Conservation (phyloP, 2,329 filamentous ascomycete species). For the Botrytis galanthina region DNA sequence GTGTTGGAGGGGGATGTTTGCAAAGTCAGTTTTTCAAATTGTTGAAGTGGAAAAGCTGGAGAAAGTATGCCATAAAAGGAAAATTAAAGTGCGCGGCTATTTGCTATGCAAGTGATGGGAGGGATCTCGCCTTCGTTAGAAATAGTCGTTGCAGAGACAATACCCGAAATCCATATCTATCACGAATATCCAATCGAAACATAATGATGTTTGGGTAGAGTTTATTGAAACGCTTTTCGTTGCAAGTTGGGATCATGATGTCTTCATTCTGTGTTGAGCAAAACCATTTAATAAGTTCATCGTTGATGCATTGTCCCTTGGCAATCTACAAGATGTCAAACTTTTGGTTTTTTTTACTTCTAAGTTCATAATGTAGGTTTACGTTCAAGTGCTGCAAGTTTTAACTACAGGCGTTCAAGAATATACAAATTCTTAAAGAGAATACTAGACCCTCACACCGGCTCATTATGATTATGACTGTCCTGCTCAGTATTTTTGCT, state of each 20-base stretch:
- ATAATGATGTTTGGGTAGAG: neutral
- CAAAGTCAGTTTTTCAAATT: neutral
- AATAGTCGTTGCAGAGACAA: neutral
- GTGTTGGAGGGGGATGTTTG: neutral
- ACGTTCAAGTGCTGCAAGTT: neutral
- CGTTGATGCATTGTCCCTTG: rapidly evolving
- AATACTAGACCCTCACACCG: neutral
- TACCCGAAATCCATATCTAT: neutral
- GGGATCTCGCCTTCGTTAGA: neutral
- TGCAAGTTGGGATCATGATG: neutral
- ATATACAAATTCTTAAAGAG: neutral
- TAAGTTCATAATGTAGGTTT: neutral
- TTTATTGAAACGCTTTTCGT: neutral
- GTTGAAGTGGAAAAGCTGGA: neutral
- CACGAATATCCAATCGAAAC: neutral
- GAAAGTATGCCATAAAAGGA: neutral
- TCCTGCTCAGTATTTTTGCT: neutral
- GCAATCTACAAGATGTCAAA: neutral
- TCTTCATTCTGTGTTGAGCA: neutral
- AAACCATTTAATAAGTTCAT: neutral
- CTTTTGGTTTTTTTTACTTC: neutral
- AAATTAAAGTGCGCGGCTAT: neutral
- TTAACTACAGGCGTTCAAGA: neutral
- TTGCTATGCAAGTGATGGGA: too few species aligned
- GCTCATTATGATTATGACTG: neutral